A percentile compares a stretch with the other conserved stretches of the same genome.
Evolutionary conservation across 2,329 filamentous ascomycete genomes (phyloP).

Genomic region (Penicillium sp.): DNA sequence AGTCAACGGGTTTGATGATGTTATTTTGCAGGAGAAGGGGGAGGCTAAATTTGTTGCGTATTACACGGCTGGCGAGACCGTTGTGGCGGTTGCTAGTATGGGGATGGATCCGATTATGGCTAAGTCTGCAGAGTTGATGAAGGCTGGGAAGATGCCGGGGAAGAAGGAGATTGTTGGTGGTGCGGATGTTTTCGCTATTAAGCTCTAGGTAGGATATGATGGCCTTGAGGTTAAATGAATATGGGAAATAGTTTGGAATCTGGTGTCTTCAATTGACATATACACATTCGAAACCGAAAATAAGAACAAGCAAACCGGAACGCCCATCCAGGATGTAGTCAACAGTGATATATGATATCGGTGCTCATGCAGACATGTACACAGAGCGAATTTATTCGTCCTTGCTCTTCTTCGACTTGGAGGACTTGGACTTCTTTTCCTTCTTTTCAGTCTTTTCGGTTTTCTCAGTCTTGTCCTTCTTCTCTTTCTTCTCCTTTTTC

Average conservation of each 20-base stretch:
- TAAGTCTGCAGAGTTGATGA: slow-evolving; percentile 82
- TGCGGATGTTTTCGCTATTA: slow-evolving; percentile 41
- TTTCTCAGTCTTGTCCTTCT: slow-evolving; percentile 25
- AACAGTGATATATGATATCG: slow-evolving; percentile 10
- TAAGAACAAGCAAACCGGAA: slow-evolving; percentile 9
- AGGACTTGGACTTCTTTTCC: slow-evolving; percentile 10
- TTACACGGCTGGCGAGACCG: slow-evolving; percentile 79
- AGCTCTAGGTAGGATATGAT: background rate
- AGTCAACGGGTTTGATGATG: slow-evolving; percentile 75
- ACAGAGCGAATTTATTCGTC: slow-evolving; percentile 3
- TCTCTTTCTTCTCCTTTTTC: slow-evolving; percentile 26
- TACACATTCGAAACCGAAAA: slow-evolving; percentile 18
- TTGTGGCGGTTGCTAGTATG: slow-evolving; percentile 91
- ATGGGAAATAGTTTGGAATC: slow-evolving; percentile 10
- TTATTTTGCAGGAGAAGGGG: slow-evolving; percentile 73
- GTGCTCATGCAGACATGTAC: slow-evolving; percentile 5
- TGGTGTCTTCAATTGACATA: slow-evolving; percentile 9
- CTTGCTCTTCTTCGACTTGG: slow-evolving; percentile 13
- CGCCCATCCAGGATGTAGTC: slow-evolving; percentile 7
- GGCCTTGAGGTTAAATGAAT: background rate
- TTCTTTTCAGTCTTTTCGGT: slow-evolving; percentile 7
- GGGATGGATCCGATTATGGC: slow-evolving; percentile 81
- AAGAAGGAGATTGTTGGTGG: slow-evolving; percentile 71
- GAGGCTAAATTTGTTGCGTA: slow-evolving; percentile 84
- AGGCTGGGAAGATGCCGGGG: slow-evolving; percentile 72